phyloP scores from a whole-genome alignment of 306 rosid genomes.

The Dryas octopetala region DNA sequence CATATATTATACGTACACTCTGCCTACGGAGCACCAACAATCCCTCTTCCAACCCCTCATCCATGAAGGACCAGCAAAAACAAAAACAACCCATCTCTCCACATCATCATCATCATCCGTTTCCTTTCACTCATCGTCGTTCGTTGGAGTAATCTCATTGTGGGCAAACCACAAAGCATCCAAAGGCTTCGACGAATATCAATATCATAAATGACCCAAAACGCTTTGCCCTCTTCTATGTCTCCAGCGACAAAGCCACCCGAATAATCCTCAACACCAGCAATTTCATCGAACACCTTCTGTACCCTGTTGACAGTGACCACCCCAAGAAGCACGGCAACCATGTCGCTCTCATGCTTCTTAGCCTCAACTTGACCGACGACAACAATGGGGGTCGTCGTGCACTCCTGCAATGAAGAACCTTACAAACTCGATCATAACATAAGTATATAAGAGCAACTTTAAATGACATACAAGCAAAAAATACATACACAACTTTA shows the following conservation, averaged over 20 bases:
- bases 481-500: no score
- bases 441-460: slow-evolving; percentile 19
- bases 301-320: slow-evolving; percentile 26
- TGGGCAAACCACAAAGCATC: slow-evolving; percentile 72
- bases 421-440: slow-evolving; percentile 20
- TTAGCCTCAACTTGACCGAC: slow-evolving; percentile 9
- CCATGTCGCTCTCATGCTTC: slow-evolving; percentile 53
- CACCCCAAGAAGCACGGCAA: slow-evolving; percentile 37
- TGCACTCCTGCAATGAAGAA: not conserved
- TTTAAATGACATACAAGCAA: no score
- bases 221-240: slow-evolving; percentile 54
- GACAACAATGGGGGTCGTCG: not conserved
- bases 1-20: not conserved
- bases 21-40: not conserved
- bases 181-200: slow-evolving; percentile 45
- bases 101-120: slow-evolving; percentile 16
- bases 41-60: slow-evolving; percentile 17
- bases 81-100: not conserved
- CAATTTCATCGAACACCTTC: slow-evolving; percentile 41
- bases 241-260: slow-evolving; percentile 58
- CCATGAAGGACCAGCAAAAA: slow-evolving; percentile 10
- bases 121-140: slow-evolving; percentile 31
- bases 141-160: slow-evolving; percentile 38
- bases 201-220: slow-evolving; percentile 43
- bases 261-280: slow-evolving; percentile 54